phyloP scores from a whole-genome alignment of 208 protist species.

The Wallacemonas rigidus region DNA sequence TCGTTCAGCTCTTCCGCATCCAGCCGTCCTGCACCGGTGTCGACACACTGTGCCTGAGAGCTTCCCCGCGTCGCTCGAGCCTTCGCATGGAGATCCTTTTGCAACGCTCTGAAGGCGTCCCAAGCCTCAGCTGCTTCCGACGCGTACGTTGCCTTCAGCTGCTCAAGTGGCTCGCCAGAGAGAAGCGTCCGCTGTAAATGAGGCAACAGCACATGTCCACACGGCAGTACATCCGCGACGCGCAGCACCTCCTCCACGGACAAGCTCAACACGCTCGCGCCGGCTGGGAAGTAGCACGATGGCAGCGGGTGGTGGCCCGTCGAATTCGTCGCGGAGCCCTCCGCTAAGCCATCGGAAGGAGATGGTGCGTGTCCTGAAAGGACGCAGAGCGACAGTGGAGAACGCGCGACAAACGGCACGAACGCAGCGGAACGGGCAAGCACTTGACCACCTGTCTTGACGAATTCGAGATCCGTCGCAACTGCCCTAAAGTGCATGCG shows the following conservation, averaged over 20 bases:
- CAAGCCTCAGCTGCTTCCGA: slow-evolving; percentile 6
- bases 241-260: slow-evolving; percentile 41
- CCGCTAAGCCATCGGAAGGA: too few relatives aligned
- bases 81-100: slow-evolving; percentile 4
- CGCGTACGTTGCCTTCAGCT: slow-evolving; percentile 22
- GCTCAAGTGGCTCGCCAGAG: slow-evolving; percentile 31
- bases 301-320: background rate
- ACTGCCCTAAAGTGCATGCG: slow-evolving; percentile 19
- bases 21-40: too few relatives aligned
- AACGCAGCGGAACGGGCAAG: slow-evolving; percentile 60
- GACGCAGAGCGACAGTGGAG: background rate
- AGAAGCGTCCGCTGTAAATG: slow-evolving; percentile 30
- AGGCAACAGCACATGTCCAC: slow-evolving; percentile 49
- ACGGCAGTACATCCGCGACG: slow-evolving; percentile 62
- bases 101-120: slow-evolving; percentile 11
- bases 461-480: slow-evolving; percentile 74
- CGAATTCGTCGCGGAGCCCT: too few relatives aligned
- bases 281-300: slow-evolving; percentile 15
- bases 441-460: slow-evolving; percentile 50
- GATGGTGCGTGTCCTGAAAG: background rate
- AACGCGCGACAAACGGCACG: slow-evolving; percentile 47
- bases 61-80: background rate
- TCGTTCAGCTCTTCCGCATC: too few relatives aligned
- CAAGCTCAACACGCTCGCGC: slow-evolving; percentile 42
- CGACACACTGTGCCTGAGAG: background rate